These are phyloP conservation scores for Wickerhamiella alocasiicola DNA, from an alignment of 805 yeast genomes.

Conservation along the genomic window DNA sequence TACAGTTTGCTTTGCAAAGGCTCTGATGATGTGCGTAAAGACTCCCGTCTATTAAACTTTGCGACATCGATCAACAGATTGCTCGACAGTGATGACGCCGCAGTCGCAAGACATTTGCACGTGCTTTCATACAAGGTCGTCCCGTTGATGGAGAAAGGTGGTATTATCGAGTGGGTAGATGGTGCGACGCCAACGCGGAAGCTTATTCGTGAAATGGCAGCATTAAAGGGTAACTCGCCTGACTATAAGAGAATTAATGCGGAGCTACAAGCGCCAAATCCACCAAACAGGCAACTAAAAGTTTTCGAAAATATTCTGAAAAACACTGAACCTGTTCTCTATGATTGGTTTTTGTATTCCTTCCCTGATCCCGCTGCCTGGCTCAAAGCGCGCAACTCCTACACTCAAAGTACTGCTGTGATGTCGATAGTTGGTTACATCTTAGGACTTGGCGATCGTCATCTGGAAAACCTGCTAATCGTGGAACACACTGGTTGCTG, in stretches of 20 bases:
- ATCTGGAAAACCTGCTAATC: conserved; percentile 78
- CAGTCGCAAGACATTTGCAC: conserved; percentile 56
- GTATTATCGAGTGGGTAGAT: conserved; percentile 82
- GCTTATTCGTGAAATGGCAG: conserved; percentile 37
- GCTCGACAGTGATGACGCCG: conserved; percentile 51
- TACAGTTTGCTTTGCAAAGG: conserved; percentile 74
- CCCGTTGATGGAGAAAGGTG: conserved; percentile 75
- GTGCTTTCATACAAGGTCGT: conserved; percentile 80
- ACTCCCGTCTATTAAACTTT: conserved; percentile 86
- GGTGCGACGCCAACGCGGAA: conserved; percentile 61
- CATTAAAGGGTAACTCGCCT: conserved; percentile 30
- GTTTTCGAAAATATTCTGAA: conserved; percentile 28
- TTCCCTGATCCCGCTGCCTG: conserved; percentile 84
- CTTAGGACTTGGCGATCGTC: conserved; percentile 91
- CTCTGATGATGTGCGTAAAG: conserved; percentile 86
- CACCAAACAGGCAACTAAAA: conserved; percentile 26
- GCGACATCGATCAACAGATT: conserved; percentile 75
- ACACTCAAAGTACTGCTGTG: conserved; percentile 73
- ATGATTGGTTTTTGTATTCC: conserved; percentile 76
- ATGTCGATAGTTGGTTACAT: conserved; percentile 97
- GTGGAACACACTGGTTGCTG: conserved; percentile 64
- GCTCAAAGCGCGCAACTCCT: conserved; percentile 67
- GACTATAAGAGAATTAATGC: conserved; percentile 21
- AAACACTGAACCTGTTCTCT: conserved; percentile 41
- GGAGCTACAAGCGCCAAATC: conserved; percentile 21